phyloP scores from a whole-genome alignment of 345 rosid genomes.

The Eucalyptus urophylla region DNA sequence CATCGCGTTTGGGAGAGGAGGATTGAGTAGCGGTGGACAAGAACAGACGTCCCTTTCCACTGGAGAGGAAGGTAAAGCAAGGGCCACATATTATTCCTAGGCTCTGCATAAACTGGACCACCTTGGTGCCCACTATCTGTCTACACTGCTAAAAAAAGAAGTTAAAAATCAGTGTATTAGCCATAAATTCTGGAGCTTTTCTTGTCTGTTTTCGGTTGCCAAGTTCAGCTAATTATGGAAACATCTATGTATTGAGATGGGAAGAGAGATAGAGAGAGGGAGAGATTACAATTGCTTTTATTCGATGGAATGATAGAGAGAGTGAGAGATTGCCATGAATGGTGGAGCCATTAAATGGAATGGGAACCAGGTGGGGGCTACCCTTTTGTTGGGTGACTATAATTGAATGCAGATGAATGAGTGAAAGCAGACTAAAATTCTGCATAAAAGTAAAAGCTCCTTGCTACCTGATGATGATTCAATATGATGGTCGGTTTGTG shows the following conservation, averaged over 20 bases:
- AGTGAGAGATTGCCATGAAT: neutral
- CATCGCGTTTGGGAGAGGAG: neutral
- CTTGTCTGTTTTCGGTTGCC: neutral
- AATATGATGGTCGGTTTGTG: neutral
- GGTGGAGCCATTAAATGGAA: neutral
- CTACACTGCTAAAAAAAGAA: neutral
- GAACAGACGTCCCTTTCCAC: neutral
- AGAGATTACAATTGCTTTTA: neutral
- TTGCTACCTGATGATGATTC: neutral
- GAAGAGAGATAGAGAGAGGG: neutral
- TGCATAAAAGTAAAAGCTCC: neutral
- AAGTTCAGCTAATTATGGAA: neutral
- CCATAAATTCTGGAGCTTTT: neutral
- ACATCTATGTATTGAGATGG: neutral
- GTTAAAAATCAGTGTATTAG: neutral
- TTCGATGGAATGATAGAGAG: neutral
- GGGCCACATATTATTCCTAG: neutral
- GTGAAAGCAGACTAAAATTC: neutral
- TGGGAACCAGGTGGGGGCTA: neutral
- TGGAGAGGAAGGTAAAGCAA: neutral
- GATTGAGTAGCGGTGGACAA: neutral
- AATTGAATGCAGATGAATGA: neutral
- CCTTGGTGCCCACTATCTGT: neutral
- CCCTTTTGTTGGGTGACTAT: neutral
- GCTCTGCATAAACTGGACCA: neutral